These are phyloP conservation scores for Dalechampia spathulata DNA, from an alignment of 441 rosid species.

Conservation along the genomic window DNA sequence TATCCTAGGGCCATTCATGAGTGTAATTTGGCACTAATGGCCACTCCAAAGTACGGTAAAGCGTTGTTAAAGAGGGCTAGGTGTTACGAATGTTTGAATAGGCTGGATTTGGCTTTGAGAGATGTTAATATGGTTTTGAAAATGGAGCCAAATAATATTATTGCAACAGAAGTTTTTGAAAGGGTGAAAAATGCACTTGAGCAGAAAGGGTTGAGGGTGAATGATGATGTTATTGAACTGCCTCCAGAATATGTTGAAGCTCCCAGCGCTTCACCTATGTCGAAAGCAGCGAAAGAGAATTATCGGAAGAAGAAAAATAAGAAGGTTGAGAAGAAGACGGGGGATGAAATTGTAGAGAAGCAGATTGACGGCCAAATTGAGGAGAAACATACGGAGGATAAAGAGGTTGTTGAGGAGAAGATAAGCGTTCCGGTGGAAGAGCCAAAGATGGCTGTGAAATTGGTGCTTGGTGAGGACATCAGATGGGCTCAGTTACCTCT, in stretches of 20 bases:
- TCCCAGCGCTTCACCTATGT: constrained; percentile 18
- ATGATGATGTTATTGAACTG: constrained; percentile 52
- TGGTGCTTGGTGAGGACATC: constrained; percentile 87
- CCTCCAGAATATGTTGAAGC: constrained; percentile 31
- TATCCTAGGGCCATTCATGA: constrained; percentile 78
- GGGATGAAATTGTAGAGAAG: constrained; percentile 30
- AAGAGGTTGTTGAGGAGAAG: constrained; percentile 19
- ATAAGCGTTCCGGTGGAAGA: constrained; percentile 32
- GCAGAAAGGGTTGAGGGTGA: constrained; percentile 53
- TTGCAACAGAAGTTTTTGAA: constrained; percentile 61
- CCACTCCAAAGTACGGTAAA: constrained; percentile 75
- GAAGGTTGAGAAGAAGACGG: constrained; percentile 28
- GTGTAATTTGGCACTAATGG: constrained; percentile 73
- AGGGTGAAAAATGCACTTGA: constrained; percentile 53
- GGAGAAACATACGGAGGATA: constrained; percentile 50
- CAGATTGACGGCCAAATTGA: constrained; percentile 23
- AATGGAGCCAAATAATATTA: constrained; percentile 65
- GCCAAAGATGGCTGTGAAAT: constrained; percentile 53
- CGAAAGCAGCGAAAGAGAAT: constrained; percentile 24
- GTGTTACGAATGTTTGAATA: constrained; percentile 79
- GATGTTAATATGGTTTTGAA: constrained; percentile 63
- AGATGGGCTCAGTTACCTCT: constrained; percentile 77
- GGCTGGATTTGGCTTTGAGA: constrained; percentile 72
- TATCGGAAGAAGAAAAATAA: constrained; percentile 20
- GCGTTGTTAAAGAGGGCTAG: constrained; percentile 81